A percentile compares a stretch with the other conserved stretches of the same genome.
Evolutionary conservation across 805 yeast genomes (phyloP).

Genomic region (Wickerhamomyces mucosus): DNA sequence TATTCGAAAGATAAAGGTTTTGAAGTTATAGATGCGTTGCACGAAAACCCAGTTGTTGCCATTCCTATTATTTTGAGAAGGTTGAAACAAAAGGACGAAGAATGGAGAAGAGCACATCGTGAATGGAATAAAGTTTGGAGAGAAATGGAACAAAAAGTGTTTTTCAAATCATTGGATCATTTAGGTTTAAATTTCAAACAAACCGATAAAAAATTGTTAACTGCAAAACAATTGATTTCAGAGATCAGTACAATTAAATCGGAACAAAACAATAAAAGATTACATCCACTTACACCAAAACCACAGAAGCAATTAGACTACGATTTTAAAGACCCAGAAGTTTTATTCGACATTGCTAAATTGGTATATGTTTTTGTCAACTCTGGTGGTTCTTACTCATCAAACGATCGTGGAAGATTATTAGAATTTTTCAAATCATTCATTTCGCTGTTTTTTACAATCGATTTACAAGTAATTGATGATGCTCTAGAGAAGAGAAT

Average conservation of each 20-base stretch:
- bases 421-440: conserved; percentile 64
- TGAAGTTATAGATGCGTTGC: conserved; percentile 92
- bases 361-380: conserved; percentile 59
- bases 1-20: conserved; percentile 93
- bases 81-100: conserved; percentile 95
- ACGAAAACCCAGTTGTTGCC: conserved; percentile 90
- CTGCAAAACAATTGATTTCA: conserved; percentile 82
- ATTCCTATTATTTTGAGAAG: conserved; percentile 89
- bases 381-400: conserved; percentile 66
- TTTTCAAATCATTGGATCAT: conserved; percentile 89
- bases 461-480: conserved; percentile 40
- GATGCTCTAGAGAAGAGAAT: conserved; percentile 25
- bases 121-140: conserved; percentile 99
- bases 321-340: conserved; percentile 52
- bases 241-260: conserved; percentile 89
- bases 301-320: conserved; percentile 71
- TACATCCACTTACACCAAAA: conserved; percentile 78
- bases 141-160: conserved; percentile 92
- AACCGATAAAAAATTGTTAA: conserved; percentile 84
- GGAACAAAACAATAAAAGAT: conserved; percentile 80
- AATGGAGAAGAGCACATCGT: conserved; percentile 96
- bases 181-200: conserved; percentile 94
- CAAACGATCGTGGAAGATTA: conserved; percentile 70
- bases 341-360: conserved; percentile 64
- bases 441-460: conserved; percentile 60